Evolutionary conservation across 805 yeast genomes (phyloP).

Genomic region (Schizosaccharomyces pombe): DNA sequence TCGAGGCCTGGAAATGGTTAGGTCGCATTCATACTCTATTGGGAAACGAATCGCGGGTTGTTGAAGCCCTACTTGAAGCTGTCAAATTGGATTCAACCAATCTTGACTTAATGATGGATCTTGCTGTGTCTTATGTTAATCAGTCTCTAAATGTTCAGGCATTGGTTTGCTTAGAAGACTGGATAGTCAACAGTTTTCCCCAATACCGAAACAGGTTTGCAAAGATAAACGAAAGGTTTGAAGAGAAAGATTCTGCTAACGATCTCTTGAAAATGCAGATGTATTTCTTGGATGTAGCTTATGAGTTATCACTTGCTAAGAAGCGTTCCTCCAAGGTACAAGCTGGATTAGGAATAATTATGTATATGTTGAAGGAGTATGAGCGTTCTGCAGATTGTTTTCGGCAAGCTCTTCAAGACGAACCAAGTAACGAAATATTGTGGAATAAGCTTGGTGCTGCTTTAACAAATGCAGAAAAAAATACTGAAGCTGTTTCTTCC

Average conservation of each 20-base stretch:
- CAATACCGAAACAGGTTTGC: neutral
- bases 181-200: neutral
- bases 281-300: neutral
- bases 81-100: neutral
- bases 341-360: neutral
- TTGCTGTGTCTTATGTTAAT: neutral
- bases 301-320: neutral
- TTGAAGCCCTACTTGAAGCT: neutral
- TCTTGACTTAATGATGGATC: neutral
- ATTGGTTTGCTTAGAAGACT: neutral
- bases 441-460: neutral
- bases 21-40: neutral
- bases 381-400: neutral
- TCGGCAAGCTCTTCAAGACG: neutral
- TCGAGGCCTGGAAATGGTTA: neutral
- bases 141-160: neutral
- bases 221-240: neutral
- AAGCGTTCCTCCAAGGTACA: neutral
- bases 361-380: neutral
- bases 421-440: neutral
- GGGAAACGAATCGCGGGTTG: neutral
- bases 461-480: neutral
- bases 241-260: neutral
- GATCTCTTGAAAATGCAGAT: neutral
- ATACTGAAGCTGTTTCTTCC: neutral